phyloP scores from a whole-genome alignment of 2,329 filamentous ascomycete species.

The Dryadomyces quercus-mongolicae region DNA sequence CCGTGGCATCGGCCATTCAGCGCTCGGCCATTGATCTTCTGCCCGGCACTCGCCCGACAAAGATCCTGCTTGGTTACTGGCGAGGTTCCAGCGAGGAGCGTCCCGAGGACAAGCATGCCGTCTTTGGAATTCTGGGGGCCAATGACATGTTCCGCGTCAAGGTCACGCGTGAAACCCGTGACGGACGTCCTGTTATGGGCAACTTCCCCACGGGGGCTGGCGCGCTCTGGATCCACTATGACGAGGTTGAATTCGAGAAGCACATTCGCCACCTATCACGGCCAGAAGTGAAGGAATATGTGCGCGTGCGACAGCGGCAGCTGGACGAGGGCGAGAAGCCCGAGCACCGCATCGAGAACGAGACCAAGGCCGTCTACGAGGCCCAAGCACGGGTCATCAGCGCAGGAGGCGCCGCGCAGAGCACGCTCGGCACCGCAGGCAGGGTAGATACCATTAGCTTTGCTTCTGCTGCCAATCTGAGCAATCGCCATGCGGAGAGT shows the following conservation, averaged over 20 bases:
- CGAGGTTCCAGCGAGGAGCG: constrained; percentile 35
- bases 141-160: constrained; percentile 57
- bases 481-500: constrained; percentile 8
- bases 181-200: constrained; percentile 43
- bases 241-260: constrained; percentile 46
- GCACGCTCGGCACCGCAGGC: constrained; percentile 12
- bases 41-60: constrained; percentile 40
- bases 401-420: constrained; percentile 11
- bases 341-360: constrained; percentile 36
- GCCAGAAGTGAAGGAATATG: constrained; percentile 51
- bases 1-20: constrained; percentile 10
- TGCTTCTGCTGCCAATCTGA: constrained; percentile 9
- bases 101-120: constrained; percentile 43
- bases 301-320: constrained; percentile 47
- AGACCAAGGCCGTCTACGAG: constrained; percentile 37
- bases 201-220: constrained; percentile 50
- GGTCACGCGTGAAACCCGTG: constrained; percentile 45
- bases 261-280: constrained; percentile 39
- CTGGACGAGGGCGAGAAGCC: constrained; percentile 39
- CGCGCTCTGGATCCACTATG: constrained; percentile 49
- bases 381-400: constrained; percentile 24
- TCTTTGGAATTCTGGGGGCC: constrained; percentile 48
- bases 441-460: constrained; percentile 11
- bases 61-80: constrained; percentile 50
- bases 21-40: constrained; percentile 26